Percentiles rank a stretch among this genome's conserved stretches.
These are phyloP conservation scores for Pilobolus umbonatus DNA, from an alignment of 192 early-diverging fungal species.

Conservation along the genomic window DNA sequence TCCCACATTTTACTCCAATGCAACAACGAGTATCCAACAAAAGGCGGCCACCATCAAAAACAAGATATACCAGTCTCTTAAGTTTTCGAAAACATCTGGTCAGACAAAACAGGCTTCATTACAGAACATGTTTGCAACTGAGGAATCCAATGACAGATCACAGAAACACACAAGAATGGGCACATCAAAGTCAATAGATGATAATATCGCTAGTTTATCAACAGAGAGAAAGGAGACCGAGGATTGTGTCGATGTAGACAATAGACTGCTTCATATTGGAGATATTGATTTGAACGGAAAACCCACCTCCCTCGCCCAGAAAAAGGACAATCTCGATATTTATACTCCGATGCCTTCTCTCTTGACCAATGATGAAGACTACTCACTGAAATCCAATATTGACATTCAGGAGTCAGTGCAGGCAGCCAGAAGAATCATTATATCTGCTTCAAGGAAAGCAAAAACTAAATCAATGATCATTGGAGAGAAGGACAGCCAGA, in stretches of 20 bases:
- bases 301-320: too few relatives aligned
- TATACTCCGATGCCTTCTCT: too few relatives aligned
- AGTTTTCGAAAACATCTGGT: slow-evolving; percentile 1
- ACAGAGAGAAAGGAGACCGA: not conserved
- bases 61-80: slow-evolving; percentile 19
- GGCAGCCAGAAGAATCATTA: slow-evolving; percentile 12
- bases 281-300: too few relatives aligned
- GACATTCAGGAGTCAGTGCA: slow-evolving; percentile 6
- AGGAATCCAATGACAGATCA: not conserved
- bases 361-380: not conserved
- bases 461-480: slow-evolving; percentile 8
- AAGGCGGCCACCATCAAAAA: slow-evolving; percentile 19
- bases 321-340: too few relatives aligned
- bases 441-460: slow-evolving; percentile 9
- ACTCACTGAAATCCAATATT: not conserved
- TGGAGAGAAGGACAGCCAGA: not conserved
- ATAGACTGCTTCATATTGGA: not conserved
- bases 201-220: not conserved
- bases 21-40: slow-evolving; percentile 12
- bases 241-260: too few relatives aligned
- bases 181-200: not conserved
- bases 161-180: not conserved
- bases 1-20: slow-evolving; percentile 4
- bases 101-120: slow-evolving; percentile 4
- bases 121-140: slow-evolving; percentile 7